Percentiles rank a stretch among this genome's conserved stretches.
Evolutionary conservation across 2,329 filamentous ascomycete genomes (phyloP).

Genomic region (Trichoderma sp.): DNA sequence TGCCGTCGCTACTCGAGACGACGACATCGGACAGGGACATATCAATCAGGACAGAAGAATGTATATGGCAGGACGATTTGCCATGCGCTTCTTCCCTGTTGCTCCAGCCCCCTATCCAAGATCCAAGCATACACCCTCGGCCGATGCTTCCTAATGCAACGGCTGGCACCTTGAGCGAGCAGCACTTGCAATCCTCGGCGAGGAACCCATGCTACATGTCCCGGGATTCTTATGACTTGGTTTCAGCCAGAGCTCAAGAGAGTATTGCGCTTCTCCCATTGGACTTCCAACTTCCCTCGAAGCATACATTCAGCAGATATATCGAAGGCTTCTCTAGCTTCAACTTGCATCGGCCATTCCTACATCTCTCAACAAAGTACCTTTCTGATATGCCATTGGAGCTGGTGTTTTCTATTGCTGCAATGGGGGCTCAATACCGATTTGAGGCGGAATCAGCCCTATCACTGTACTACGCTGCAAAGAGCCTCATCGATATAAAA

Average conservation of each 20-base stretch:
- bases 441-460: slow-evolving; percentile 13
- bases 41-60: slow-evolving; percentile 4
- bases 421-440: slow-evolving; percentile 16
- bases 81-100: slow-evolving; percentile 12
- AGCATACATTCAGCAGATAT: slow-evolving; percentile 9
- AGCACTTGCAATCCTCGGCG: neutral
- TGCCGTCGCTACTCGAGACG: neutral
- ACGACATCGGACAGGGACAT: neutral
- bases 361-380: neutral
- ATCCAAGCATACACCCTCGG: neutral
- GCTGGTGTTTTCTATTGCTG: slow-evolving; percentile 8
- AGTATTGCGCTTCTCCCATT: neutral
- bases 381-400: slow-evolving; percentile 5
- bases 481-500: slow-evolving; percentile 1
- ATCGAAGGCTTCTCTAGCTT: slow-evolving; percentile 10
- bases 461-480: slow-evolving; percentile 13
- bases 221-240: slow-evolving; percentile 2
- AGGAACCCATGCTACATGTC: slow-evolving; percentile 17
- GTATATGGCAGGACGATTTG: slow-evolving; percentile 17
- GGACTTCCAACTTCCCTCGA: slow-evolving; percentile 7
- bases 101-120: neutral
- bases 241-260: neutral
- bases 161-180: neutral
- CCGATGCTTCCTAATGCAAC: neutral
- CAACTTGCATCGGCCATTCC: slow-evolving; percentile 10